Evolutionary conservation across 2,329 filamentous ascomycete species (phyloP), one percentile per base, ranked within the genome.

Genomic region (Xylariales sp.): DNA sequence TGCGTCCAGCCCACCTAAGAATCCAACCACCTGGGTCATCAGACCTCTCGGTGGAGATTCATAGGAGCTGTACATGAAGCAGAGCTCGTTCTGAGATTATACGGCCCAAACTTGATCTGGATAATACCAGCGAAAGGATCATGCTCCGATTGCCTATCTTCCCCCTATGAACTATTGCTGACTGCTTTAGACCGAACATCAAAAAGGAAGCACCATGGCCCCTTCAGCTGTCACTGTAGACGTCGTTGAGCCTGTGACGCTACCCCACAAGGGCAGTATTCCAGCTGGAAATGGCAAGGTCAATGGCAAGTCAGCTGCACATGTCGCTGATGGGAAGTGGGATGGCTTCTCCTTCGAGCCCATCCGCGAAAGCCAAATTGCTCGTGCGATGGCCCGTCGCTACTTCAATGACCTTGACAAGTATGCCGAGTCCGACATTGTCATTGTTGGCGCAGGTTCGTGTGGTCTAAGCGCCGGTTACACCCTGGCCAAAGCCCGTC

Each of bases 121-220:
- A 90, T 91, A 91, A 93, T 93, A 88, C 88, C 86, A 89, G 89
- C 89, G 89, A 89, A 93, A 95, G 89, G 85, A 95, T 93, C 88
- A 94, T 95, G 88, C 87, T 78, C 78, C 76, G 71, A 51, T 51
- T 31, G 28, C 68, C 63, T 56, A 61, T 61, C 55, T 57, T 50
- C 52, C 56, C 57, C 54, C 50, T 46, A 42, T 52, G 50, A 49
- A 57, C 51, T 57, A 40, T 50, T 61, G 59, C 64, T 66, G 68
- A 64, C 57, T 43, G 18, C n/a, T 12, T 11, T 7, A 43, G 31
- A 34, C 15, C 50, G 59, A 56, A 53, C 49, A 63, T 58, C 46
- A 52, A 51, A 55, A 45, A 52, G 49, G 33, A 33, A 45, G 33
- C 52, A 50, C 55, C 64, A 80, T 59, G 55, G 94, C 94, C 88